These are phyloP conservation scores for Solanum piurae DNA, from an alignment of 257 asterid species.

Conservation along the genomic window DNA sequence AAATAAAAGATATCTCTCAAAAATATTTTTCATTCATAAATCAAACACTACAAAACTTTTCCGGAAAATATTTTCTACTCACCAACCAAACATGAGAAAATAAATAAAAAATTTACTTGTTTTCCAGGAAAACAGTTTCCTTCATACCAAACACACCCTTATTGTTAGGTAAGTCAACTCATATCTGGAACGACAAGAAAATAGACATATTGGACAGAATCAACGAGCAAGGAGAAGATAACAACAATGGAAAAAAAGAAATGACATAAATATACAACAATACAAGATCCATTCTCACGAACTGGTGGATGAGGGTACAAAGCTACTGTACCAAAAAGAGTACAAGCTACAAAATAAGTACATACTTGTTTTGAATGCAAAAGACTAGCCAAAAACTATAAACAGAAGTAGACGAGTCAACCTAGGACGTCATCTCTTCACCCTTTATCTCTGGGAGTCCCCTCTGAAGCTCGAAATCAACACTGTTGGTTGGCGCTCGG, in stretches of 20 bases:
- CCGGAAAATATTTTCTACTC: too few relatives aligned
- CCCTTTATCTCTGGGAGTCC: neutral
- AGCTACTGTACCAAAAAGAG: neutral
- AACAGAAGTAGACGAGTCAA: neutral
- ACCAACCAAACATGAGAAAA: too few relatives aligned
- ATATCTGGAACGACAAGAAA: neutral
- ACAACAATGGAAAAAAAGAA: too few relatives aligned
- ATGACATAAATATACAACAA: neutral
- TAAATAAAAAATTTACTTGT: too few relatives aligned
- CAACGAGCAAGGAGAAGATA: neutral
- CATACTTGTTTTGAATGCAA: neutral
- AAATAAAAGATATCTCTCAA: too few relatives aligned
- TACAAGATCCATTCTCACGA: neutral
- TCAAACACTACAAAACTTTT: too few relatives aligned
- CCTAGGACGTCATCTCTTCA: neutral
- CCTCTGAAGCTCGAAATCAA: neutral
- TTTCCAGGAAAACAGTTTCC: too few relatives aligned
- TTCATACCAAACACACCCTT: too few relatives aligned
- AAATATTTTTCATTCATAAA: too few relatives aligned
- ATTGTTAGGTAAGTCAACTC: neutral
- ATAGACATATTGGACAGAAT: neutral
- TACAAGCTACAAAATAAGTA: neutral
- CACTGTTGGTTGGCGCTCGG: neutral
- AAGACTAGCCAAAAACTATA: neutral
- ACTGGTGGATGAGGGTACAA: neutral